These are phyloP conservation scores for Penicillium parvum DNA, from an alignment of 495 filamentous ascomycete genomes.

Conservation along the genomic window DNA sequence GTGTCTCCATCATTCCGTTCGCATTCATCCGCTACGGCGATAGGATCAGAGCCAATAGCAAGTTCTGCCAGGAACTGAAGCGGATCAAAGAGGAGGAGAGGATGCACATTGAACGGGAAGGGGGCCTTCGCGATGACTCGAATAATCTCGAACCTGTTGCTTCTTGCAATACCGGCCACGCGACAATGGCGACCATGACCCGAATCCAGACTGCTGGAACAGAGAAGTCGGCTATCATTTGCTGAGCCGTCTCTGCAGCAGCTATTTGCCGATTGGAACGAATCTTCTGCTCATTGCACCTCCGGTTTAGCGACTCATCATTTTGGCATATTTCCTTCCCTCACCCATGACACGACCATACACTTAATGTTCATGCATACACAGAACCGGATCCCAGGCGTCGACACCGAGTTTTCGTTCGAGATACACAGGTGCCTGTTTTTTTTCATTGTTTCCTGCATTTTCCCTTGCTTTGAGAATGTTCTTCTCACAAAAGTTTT, in stretches of 20 bases:
- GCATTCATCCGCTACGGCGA: slow-evolving; percentile 35
- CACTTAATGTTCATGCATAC: slow-evolving; percentile 7
- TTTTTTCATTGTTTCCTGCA: background rate
- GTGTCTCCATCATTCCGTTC: slow-evolving; percentile 33
- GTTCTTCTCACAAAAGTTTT: background rate
- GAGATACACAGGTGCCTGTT: background rate
- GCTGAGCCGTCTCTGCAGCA: background rate
- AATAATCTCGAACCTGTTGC: slow-evolving; percentile 10
- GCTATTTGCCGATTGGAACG: background rate
- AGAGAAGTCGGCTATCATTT: slow-evolving; percentile 25
- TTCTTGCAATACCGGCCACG: slow-evolving; percentile 8
- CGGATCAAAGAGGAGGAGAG: slow-evolving; percentile 25
- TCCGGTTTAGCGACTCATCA: slow-evolving; percentile 7
- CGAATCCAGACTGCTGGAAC: slow-evolving; percentile 23
- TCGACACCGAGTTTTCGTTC: background rate
- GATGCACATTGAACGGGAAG: slow-evolving; percentile 18
- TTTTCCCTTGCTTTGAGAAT: background rate
- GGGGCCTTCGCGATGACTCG: slow-evolving; percentile 5
- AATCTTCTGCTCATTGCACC: background rate
- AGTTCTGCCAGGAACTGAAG: slow-evolving; percentile 39
- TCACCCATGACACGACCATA: slow-evolving; percentile 1
- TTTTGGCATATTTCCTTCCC: slow-evolving; percentile 1
- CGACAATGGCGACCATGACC: slow-evolving; percentile 8
- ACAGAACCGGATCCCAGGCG: background rate
- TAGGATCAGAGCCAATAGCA: slow-evolving; percentile 32